Evolutionary conservation across 768 basidiomycete species (phyloP).

Genomic region (Boletus vermiculosoides): DNA sequence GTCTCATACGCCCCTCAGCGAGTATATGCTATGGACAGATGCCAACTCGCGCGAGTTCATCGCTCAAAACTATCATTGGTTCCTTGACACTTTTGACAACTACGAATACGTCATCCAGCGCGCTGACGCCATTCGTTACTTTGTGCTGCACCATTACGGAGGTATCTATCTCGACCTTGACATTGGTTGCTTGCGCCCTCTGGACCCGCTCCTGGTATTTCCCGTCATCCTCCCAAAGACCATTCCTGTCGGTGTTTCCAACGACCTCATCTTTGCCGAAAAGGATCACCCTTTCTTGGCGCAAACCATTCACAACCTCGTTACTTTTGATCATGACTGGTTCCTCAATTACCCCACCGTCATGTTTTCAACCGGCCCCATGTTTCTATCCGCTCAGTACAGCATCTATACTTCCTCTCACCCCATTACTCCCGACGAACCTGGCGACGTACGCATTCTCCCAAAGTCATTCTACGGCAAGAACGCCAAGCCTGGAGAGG

Average conservation of each 20-base stretch:
- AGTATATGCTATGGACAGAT: slow-evolving; percentile 99
- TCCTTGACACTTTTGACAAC: slow-evolving; percentile 88
- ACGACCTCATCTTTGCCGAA: slow-evolving; percentile 94
- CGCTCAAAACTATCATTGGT: slow-evolving; percentile 84
- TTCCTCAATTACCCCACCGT: slow-evolving; percentile 98
- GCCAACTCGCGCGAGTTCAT: slow-evolving; percentile 88
- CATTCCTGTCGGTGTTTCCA: slow-evolving; percentile 95
- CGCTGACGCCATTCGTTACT: slow-evolving; percentile 97
- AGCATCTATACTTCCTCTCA: slow-evolving; percentile 78
- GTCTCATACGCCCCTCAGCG: slow-evolving; percentile 45
- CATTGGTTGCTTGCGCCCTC: slow-evolving; percentile 83
- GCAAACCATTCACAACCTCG: slow-evolving; percentile 89
- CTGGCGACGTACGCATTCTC: slow-evolving; percentile 82
- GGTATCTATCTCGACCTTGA: slow-evolving; percentile 97
- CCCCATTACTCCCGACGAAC: slow-evolving; percentile 47
- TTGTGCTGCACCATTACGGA: slow-evolving; percentile 92
- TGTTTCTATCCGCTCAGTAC: slow-evolving; percentile 96
- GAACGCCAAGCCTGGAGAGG: slow-evolving; percentile 80
- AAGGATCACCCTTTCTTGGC: slow-evolving; percentile 85
- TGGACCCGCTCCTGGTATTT: slow-evolving; percentile 84
- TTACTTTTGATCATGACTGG: slow-evolving; percentile 91
- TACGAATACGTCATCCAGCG: slow-evolving; percentile 93
- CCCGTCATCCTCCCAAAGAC: slow-evolving; percentile 92
- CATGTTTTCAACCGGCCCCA: slow-evolving; percentile 99
- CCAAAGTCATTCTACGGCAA: slow-evolving; percentile 99